phyloP scores from a whole-genome alignment of 1,284 basidiomycete genomes.

The Golubevia sp. region DNA sequence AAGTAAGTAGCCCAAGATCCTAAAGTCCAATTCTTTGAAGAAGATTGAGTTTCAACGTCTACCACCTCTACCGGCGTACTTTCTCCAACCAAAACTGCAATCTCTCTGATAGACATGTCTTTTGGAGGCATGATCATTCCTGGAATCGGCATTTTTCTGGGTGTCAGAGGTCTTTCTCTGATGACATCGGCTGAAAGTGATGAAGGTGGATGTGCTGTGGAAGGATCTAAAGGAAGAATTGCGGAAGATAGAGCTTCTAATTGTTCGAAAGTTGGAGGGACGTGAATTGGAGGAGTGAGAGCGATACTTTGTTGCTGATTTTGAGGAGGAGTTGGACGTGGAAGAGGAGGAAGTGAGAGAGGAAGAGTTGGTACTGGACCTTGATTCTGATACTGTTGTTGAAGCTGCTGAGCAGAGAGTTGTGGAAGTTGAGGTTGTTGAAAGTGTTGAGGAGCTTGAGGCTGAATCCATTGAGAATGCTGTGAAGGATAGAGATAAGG shows the following conservation, averaged over 20 bases:
- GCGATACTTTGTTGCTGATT: no score
- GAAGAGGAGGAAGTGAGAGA: no score
- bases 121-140: conserved; percentile 77
- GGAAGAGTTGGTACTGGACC: no score
- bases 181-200: neutral
- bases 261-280: neutral
- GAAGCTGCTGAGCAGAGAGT: no score
- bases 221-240: neutral
- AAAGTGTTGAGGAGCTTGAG: no score
- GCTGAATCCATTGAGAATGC: no score
- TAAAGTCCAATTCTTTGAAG: conserved; percentile 73
- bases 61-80: conserved; percentile 46
- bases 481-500: no score
- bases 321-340: no score
- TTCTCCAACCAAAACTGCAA: conserved; percentile 73
- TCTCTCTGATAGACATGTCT: conserved; percentile 75
- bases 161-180: neutral
- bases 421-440: no score
- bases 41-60: conserved; percentile 62
- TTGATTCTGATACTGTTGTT: no score
- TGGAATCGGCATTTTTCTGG: conserved; percentile 20
- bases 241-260: neutral
- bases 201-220: neutral
- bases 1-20: conserved; percentile 89
- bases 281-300: neutral